Percentiles rank a stretch among this genome's conserved stretches.
phyloP scores from a whole-genome alignment of 352 stramenopile genomes.

The Phytophthora pini region DNA sequence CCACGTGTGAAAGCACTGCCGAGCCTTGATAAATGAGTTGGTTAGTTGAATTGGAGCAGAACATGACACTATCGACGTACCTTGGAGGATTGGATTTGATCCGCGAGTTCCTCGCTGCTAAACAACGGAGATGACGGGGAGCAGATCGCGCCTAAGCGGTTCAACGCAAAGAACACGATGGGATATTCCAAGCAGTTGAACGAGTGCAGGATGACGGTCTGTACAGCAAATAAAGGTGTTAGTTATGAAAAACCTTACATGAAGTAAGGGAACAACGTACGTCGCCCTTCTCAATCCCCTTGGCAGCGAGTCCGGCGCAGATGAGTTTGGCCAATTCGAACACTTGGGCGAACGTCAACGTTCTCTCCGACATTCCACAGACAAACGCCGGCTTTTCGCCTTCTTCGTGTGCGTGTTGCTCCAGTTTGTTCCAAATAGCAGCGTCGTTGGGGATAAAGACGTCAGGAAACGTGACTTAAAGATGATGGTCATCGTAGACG shows the following conservation, averaged over 20 bases:
- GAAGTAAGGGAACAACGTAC: slow-evolving; percentile 32
- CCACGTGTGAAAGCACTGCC: slow-evolving; percentile 44
- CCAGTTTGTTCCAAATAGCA: slow-evolving; percentile 52
- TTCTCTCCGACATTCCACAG: slow-evolving; percentile 45
- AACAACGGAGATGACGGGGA: slow-evolving; percentile 49
- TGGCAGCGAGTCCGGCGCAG: slow-evolving; percentile 34
- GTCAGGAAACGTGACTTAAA: slow-evolving; percentile 43
- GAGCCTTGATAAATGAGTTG: slow-evolving; percentile 10
- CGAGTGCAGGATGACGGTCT: slow-evolving; percentile 54
- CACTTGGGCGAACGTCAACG: slow-evolving; percentile 42
- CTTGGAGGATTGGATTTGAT: slow-evolving; percentile 45
- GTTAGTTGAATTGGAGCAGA: not conserved
- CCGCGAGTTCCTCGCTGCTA: slow-evolving; percentile 39
- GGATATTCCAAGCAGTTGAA: slow-evolving; percentile 67
- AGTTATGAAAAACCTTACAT: not conserved
- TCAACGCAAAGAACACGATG: slow-evolving; percentile 54
- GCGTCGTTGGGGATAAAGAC: slow-evolving; percentile 38
- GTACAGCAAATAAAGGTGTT: slow-evolving; percentile 4
- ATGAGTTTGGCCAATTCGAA: slow-evolving; percentile 31
- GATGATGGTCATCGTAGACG: slow-evolving; percentile 38
- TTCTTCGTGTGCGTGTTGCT: slow-evolving; percentile 36
- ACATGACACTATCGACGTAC: slow-evolving; percentile 5
- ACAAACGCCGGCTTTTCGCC: slow-evolving; percentile 42
- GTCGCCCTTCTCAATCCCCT: slow-evolving; percentile 53
- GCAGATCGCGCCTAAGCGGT: slow-evolving; percentile 49